A percentile compares a stretch with the other conserved stretches of the same genome.
Conservation (phyloP, 176 grass and related monocot genomes). For the Aegilops sharonensis region DNA sequence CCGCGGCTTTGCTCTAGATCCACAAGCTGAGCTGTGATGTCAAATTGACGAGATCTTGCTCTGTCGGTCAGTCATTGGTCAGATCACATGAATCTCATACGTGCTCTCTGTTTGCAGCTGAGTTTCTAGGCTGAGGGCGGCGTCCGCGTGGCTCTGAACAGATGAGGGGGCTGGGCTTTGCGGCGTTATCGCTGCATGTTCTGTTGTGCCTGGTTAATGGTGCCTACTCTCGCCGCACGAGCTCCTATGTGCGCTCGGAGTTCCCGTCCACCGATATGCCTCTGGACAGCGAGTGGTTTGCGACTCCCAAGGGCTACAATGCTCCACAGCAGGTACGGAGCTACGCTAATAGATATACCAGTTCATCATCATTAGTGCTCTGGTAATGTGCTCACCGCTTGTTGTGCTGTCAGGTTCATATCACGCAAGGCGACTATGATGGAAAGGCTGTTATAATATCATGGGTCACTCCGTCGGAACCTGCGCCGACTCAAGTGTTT, state of each 20-base stretch:
- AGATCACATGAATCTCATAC: not conserved
- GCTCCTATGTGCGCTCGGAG: conserved; percentile 68
- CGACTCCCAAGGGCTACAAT: conserved; percentile 73
- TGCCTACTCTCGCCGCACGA: conserved; percentile 58
- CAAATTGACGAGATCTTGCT: not conserved
- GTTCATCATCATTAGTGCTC: conserved; percentile 2
- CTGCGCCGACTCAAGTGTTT: conserved; percentile 62
- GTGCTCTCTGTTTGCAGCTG: not conserved
- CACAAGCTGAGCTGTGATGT: not conserved
- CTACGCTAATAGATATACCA: not conserved
- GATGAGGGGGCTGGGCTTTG: conserved; percentile 39
- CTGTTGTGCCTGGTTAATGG: conserved; percentile 42
- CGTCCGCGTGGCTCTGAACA: conserved; percentile 13
- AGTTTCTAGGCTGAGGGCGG: conserved; percentile 20
- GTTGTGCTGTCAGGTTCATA: conserved; percentile 66
- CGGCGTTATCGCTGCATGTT: conserved; percentile 32
- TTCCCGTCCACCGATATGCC: conserved; percentile 84
- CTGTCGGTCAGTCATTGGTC: too few relatives aligned
- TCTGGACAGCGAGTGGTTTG: conserved; percentile 72
- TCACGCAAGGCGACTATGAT: conserved; percentile 96
- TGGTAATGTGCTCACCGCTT: not conserved
- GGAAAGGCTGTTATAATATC: conserved; percentile 89
- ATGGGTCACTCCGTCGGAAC: conserved; percentile 75
- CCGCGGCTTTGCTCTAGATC: not conserved
- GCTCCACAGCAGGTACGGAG: conserved; percentile 75